A percentile compares a stretch with the other conserved stretches of the same genome.
phyloP scores from a whole-genome alignment of 2,329 filamentous ascomycete species.

The Gaeumannomyces sp. region DNA sequence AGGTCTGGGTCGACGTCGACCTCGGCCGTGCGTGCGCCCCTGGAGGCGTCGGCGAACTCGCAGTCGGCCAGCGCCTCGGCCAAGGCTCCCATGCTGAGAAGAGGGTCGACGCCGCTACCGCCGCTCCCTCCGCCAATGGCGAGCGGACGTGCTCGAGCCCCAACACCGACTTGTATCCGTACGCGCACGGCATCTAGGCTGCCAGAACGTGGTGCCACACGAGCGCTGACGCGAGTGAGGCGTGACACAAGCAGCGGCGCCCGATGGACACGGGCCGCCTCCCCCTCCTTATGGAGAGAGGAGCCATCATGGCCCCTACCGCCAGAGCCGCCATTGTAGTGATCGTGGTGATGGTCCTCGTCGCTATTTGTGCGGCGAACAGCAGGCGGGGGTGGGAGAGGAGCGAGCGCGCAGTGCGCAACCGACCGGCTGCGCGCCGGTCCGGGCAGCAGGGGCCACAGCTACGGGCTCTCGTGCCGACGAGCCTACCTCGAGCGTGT shows the following conservation, averaged over 20 bases:
- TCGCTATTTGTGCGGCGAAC: not conserved
- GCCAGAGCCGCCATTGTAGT: slow-evolving; percentile 4
- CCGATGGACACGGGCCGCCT: slow-evolving; percentile 29
- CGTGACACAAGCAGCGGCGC: slow-evolving; percentile 33
- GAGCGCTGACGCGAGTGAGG: slow-evolving; percentile 56
- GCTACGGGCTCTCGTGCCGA: slow-evolving; percentile 51
- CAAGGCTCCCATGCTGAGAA: not conserved
- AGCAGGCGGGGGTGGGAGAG: slow-evolving; percentile 32
- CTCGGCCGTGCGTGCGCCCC: slow-evolving; percentile 63
- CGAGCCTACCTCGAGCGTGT: slow-evolving; percentile 60
- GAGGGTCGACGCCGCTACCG: slow-evolving; percentile 49
- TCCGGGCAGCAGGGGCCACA: slow-evolving; percentile 51
- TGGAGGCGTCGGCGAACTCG: slow-evolving; percentile 63
- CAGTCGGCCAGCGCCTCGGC: not conserved
- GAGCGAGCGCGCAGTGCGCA: slow-evolving; percentile 54
- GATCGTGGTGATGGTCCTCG: not conserved
- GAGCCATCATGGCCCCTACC: not conserved
- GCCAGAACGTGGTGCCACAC: slow-evolving; percentile 29
- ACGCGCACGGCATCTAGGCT: slow-evolving; percentile 49
- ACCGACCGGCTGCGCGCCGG: slow-evolving; percentile 66
- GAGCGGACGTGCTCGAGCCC: slow-evolving; percentile 50
- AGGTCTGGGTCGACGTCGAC: slow-evolving; percentile 67
- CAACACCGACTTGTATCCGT: slow-evolving; percentile 66
- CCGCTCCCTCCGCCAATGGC: slow-evolving; percentile 61
- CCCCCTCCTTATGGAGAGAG: not conserved